phyloP scores from a whole-genome alignment of 2,329 filamentous ascomycete genomes.

The Epichloe brachyelytri region DNA sequence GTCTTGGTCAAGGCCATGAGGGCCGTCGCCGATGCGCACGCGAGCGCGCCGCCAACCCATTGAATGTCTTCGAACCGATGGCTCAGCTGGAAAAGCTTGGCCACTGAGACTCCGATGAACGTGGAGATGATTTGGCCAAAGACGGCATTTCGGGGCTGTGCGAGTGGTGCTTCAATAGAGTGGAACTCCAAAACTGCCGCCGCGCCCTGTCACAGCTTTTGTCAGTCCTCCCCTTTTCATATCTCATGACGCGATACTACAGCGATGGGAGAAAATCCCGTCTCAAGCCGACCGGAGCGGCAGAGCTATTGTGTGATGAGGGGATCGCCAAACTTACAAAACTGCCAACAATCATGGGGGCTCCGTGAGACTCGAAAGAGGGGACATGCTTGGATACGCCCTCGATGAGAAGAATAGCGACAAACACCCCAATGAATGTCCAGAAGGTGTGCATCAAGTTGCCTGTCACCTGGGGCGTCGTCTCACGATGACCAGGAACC shows the following conservation, averaged over 20 bases:
- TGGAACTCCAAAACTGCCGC: conserved; percentile 66
- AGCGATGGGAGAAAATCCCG: too few relatives aligned
- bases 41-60: conserved; percentile 52
- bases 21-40: conserved; percentile 49
- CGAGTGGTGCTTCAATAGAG: conserved; percentile 56
- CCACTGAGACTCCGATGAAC: conserved; percentile 45
- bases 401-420: conserved; percentile 46
- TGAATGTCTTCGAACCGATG: conserved; percentile 35
- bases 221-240: background rate
- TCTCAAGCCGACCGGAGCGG: too few relatives aligned
- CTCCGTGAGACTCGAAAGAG: conserved; percentile 36
- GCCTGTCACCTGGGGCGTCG: conserved; percentile 29
- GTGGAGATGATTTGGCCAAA: conserved; percentile 53
- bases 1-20: conserved; percentile 60
- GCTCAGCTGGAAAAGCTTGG: conserved; percentile 49
- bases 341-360: conserved; percentile 53
- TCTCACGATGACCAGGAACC: conserved; percentile 53
- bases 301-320: background rate
- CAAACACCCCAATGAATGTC: conserved; percentile 53
- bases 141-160: conserved; percentile 59
- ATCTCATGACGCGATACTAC: too few relatives aligned
- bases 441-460: conserved; percentile 48
- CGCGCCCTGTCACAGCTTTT: conserved; percentile 42
- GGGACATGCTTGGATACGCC: conserved; percentile 41
- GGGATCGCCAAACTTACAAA: conserved; percentile 40